phyloP scores from a whole-genome alignment of 257 asterid genomes.

The Solanum raphanifolium region DNA sequence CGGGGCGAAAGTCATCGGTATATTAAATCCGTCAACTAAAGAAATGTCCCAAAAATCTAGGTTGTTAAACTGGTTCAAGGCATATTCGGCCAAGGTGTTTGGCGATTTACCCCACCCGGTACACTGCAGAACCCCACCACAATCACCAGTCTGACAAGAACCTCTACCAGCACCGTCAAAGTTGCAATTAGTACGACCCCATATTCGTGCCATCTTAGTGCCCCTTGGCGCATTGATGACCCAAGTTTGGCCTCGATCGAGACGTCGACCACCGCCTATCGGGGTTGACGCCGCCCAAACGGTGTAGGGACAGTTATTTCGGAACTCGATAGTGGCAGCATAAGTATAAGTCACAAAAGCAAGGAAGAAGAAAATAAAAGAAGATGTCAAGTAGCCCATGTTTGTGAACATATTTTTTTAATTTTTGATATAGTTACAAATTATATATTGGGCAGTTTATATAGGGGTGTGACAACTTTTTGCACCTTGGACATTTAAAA shows the following conservation, averaged over 20 bases:
- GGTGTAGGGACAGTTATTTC: conserved; percentile 22
- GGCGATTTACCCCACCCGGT: conserved; percentile 36
- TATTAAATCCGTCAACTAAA: conserved; percentile 43
- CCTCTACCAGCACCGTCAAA: conserved; percentile 11
- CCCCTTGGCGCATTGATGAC: not conserved
- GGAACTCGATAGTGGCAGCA: conserved; percentile 10
- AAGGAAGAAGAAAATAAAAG: not conserved
- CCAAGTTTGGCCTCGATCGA: conserved; percentile 14
- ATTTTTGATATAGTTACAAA: not conserved
- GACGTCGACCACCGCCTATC: conserved; percentile 12
- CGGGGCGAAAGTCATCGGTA: conserved; percentile 23
- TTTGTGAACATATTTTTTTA: not conserved
- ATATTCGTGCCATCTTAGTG: conserved; percentile 12
- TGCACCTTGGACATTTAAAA: not conserved
- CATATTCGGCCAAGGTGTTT: conserved; percentile 47
- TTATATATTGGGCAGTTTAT: not conserved
- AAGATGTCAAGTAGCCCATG: not conserved
- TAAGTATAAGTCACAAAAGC: not conserved
- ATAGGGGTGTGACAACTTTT: not conserved
- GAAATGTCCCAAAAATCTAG: conserved; percentile 51
- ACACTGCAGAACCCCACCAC: conserved; percentile 23
- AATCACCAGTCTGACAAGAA: conserved; percentile 20
- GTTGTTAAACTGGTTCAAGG: conserved; percentile 22
- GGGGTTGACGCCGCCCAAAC: conserved; percentile 30
- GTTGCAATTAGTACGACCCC: conserved; percentile 28